Base-by-base conservation (phyloP, 345 rosid species). In the Raphanus raphanistrum region DNA sequence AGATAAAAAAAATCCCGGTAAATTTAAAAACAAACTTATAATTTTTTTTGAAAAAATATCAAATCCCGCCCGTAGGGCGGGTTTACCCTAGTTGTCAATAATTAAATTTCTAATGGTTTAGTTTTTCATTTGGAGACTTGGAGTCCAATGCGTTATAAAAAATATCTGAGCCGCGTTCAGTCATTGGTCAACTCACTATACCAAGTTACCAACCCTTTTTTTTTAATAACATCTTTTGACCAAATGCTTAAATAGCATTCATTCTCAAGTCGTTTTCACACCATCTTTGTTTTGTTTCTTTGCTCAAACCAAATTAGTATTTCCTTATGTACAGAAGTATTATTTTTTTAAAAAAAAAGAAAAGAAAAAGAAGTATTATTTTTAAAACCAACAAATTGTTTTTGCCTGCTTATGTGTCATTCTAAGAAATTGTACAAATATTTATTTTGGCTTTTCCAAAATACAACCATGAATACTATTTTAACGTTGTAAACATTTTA, bases 211-310 rank as follows among this genome's bases (percentile, higher is more conserved):
- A 21, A 21, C 21, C 21, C 21, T 21, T 21, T 21, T 0, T 21
- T 21, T 21, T 3, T 41, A 41, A 3, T 41, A 41, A 45, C 15
- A 45, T n/a, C n/a, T 50, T 50, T n/a, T n/a, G 17, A 50, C 21
- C 55, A 50, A 50, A 50, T 48, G 17, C 28, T 61, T 61, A 61
- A 61, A 15, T 61, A 2, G 15, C 41, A 61, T 26, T 43, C 27
- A 48, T 27, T 48, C 29, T 25, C 12, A 50, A n/a, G 72, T 68
- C 41, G 9, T 67, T 45, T 48, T 67, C 71, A 67, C 26, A 13
- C 26, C 38, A 41, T 3, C 52, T 25, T 3, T 13, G 16, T n/a
- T n/a, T 50, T 50, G 55, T 6, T 67, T n/a, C 13, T 13, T 43
- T 5, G 6, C 25, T 10, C 29, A 28, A 45, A 4, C 61, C 48